Conservation (phyloP, 116 monocot genomes). For the Thalassia testudinum region DNA sequence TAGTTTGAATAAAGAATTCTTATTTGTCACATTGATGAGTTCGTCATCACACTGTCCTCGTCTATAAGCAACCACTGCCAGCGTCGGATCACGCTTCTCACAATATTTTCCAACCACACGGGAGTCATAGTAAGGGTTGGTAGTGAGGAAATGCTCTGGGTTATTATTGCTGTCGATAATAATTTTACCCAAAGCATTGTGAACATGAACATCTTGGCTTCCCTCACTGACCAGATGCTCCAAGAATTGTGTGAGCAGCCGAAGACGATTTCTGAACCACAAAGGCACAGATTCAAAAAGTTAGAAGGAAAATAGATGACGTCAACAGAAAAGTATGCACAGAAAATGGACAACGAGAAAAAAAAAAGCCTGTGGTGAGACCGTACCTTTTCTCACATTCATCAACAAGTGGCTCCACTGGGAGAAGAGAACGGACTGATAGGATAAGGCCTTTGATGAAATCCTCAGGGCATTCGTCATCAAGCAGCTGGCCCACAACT, state of each 20-base stretch:
- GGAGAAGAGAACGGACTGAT: conserved; percentile 95
- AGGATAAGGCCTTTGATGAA: conserved; percentile 97
- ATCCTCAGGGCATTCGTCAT: conserved; percentile 99
- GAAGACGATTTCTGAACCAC: conserved; percentile 63
- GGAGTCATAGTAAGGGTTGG: conserved; percentile 97
- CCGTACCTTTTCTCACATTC: conserved; percentile 93
- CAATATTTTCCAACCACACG: conserved; percentile 99
- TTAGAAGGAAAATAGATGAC: neutral
- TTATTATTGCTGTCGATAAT: conserved; percentile 99
- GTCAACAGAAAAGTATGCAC: neutral
- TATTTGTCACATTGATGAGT: conserved; percentile 92
- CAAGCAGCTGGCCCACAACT: conserved; percentile 91
- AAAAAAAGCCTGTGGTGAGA: neutral
- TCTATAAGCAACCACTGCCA: conserved; percentile 96
- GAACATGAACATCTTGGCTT: conserved; percentile 99
- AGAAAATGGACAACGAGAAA: conserved; percentile 1
- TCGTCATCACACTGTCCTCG: conserved; percentile 99
- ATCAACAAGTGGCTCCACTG: conserved; percentile 95
- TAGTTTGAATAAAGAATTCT: conserved; percentile 91
- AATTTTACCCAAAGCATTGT: conserved; percentile 97
- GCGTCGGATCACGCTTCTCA: conserved; percentile 95
- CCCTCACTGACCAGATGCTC: conserved; percentile 99
- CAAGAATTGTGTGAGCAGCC: conserved; percentile 87
- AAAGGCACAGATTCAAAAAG: neutral
- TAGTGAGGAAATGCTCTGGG: conserved; percentile 95